Percentiles rank a stretch among this genome's conserved stretches.
Conservation (phyloP, 306 rosid species). For the Vigna trinervia region DNA sequence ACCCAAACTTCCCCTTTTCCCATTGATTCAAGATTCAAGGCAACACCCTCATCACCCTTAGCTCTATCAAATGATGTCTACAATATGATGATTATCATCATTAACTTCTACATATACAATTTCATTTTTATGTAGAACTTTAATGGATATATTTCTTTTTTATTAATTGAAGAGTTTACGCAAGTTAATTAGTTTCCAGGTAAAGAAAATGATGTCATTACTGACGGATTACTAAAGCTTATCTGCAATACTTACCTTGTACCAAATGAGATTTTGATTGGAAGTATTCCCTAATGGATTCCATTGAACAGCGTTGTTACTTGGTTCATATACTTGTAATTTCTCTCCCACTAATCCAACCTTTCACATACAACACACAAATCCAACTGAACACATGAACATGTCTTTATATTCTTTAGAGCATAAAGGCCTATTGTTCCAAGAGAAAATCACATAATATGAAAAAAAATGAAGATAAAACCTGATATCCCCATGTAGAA, state of each 20-base stretch:
- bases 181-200: background rate
- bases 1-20: conserved; percentile 74
- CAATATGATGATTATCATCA: background rate
- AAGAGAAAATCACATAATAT: too few species aligned
- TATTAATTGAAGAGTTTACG: too few species aligned
- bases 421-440: background rate
- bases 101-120: too few species aligned
- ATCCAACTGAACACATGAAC: background rate
- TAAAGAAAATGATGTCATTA: background rate
- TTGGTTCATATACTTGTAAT: conserved; percentile 47
- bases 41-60: conserved; percentile 51
- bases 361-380: conserved; percentile 31
- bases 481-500: conserved; percentile 71
- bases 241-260: conserved; percentile 51
- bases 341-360: conserved; percentile 66
- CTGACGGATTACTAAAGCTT: too few species aligned
- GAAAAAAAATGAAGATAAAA: conserved; percentile 25
- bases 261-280: conserved; percentile 59
- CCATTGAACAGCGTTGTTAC: conserved; percentile 49
- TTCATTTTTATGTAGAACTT: too few species aligned
- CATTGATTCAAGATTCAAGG: conserved; percentile 59
- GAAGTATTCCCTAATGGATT: conserved; percentile 24
- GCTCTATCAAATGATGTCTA: conserved; percentile 61
- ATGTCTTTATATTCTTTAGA: background rate
- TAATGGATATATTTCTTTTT: too few species aligned